Evolutionary conservation across 768 basidiomycete species (phyloP).

Genomic region (Butyriboletus loyo): DNA sequence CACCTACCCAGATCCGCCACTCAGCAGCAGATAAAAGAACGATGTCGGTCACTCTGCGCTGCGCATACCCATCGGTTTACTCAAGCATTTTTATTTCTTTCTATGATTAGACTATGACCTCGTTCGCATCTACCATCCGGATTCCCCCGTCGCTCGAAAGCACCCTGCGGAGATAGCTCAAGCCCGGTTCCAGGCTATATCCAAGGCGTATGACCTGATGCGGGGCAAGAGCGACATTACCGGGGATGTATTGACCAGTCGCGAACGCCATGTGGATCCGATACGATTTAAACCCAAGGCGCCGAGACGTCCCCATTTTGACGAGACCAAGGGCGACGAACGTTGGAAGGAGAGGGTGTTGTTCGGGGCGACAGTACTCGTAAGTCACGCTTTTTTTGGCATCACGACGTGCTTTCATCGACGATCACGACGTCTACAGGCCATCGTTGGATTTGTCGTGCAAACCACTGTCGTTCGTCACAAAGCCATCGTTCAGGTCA

Average conservation of each 20-base stretch:
- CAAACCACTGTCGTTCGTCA: constrained; percentile 33
- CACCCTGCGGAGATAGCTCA: constrained; percentile 51
- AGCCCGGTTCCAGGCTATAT: constrained; percentile 66
- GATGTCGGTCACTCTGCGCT: constrained; percentile 43
- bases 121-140: constrained; percentile 76
- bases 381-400: constrained; percentile 24
- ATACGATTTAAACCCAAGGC: constrained; percentile 41
- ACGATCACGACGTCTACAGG: constrained; percentile 22
- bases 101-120: constrained; percentile 65
- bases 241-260: constrained; percentile 13
- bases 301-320: constrained; percentile 43
- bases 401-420: not conserved
- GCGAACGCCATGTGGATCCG: constrained; percentile 31
- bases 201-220: constrained; percentile 63
- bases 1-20: constrained; percentile 54
- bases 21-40: constrained; percentile 51
- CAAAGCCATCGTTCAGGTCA: constrained; percentile 28
- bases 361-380: constrained; percentile 51
- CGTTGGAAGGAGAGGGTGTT: constrained; percentile 66
- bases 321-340: constrained; percentile 48
- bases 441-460: constrained; percentile 31
- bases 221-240: constrained; percentile 42
- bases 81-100: not conserved
- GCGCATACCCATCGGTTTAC: not conserved
- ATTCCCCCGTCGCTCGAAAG: constrained; percentile 47